phyloP scores from a whole-genome alignment of 352 stramenopile genomes.

The Phytophthora colocasiae region DNA sequence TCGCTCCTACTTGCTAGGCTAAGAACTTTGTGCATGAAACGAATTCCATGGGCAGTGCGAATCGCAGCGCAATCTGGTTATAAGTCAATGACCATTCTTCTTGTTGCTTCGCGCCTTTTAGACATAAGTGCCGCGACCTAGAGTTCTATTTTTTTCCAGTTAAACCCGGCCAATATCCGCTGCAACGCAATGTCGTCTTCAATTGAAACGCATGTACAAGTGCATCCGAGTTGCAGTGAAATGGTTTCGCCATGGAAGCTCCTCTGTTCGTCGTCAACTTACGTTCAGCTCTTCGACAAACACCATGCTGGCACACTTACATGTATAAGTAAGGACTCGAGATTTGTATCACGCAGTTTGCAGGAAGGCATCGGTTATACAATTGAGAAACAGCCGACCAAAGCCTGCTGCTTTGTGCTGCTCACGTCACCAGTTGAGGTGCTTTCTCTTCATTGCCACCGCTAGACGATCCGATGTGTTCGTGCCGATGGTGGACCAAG shows the following conservation, averaged over 20 bases:
- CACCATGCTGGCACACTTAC: too few species aligned
- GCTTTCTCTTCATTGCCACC: background rate
- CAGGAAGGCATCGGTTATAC: too few species aligned
- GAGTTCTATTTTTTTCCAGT: slow-evolving; percentile 4
- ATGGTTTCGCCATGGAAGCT: background rate
- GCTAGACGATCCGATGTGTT: background rate
- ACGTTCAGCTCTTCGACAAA: background rate
- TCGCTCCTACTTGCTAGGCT: background rate
- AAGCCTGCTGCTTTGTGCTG: slow-evolving; percentile 1
- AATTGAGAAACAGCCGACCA: too few species aligned
- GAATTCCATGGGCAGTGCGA: too few species aligned
- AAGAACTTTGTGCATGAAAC: too few species aligned
- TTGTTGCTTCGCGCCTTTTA: background rate
- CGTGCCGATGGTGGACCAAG: slow-evolving; percentile 2
- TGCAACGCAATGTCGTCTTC: slow-evolving; percentile 12
- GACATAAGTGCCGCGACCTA: background rate
- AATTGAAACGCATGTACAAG: slow-evolving; percentile 2
- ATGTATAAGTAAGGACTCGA: too few species aligned
- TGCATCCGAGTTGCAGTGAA: background rate
- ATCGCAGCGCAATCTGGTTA: background rate
- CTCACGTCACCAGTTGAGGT: slow-evolving; percentile 12
- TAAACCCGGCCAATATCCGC: background rate
- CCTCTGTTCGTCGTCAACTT: background rate
- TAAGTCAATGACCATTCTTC: background rate
- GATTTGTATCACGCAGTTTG: too few species aligned